Percentiles rank a stretch among this genome's conserved stretches.
Evolutionary conservation across 768 basidiomycete species (phyloP).

Genomic region (Artomyces pyxidatus): DNA sequence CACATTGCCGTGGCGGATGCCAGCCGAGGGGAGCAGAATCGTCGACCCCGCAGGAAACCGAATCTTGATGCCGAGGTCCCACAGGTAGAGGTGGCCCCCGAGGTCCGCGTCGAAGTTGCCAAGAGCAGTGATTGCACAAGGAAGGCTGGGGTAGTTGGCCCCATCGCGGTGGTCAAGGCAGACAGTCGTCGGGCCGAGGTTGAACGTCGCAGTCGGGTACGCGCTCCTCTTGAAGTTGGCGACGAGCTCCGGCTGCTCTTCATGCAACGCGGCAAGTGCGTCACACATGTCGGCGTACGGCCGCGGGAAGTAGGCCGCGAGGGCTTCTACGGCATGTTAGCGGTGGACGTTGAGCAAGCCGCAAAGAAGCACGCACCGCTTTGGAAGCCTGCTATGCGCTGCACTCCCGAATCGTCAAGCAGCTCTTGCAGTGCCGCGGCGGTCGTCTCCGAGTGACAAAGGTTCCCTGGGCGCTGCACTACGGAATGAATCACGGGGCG

Average conservation of each 20-base stretch:
- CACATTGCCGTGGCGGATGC: conserved; percentile 14
- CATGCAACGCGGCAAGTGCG: background rate
- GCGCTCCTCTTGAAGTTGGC: conserved; percentile 12
- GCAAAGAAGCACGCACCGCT: background rate
- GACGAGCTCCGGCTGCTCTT: background rate
- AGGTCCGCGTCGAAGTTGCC: conserved; percentile 12
- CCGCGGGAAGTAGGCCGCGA: conserved; percentile 1
- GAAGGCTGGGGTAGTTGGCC: conserved; percentile 4
- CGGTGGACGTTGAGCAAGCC: background rate
- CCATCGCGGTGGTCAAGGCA: conserved; percentile 9
- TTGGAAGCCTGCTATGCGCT: background rate
- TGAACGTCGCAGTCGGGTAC: conserved; percentile 14
- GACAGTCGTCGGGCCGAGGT: conserved; percentile 10
- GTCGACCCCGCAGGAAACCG: conserved; percentile 16
- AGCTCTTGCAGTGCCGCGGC: background rate
- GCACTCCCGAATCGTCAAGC: background rate
- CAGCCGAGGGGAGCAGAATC: conserved; percentile 17
- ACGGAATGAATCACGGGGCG: background rate
- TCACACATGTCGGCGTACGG: background rate
- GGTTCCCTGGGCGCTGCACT: background rate
- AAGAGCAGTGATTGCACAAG: conserved; percentile 13
- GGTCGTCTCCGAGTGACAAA: background rate
- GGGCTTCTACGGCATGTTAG: background rate
- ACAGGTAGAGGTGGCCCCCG: conserved; percentile 16
- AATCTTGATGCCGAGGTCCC: conserved; percentile 13